These are phyloP conservation scores for Jamesozyma lodderae DNA, from an alignment of 805 yeast genomes.

Conservation along the genomic window DNA sequence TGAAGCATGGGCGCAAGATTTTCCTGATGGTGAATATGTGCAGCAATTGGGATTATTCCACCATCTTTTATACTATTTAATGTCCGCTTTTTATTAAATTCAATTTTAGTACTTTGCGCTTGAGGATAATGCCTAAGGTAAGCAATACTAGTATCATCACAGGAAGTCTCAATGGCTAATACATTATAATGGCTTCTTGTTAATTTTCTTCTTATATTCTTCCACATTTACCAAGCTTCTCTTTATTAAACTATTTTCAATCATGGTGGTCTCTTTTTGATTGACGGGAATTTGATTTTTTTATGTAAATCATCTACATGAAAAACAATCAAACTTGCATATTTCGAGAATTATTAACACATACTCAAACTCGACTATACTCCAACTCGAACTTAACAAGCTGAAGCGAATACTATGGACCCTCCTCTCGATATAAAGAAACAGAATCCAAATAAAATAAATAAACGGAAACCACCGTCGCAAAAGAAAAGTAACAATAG, in stretches of 20 bases:
- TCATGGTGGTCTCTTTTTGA: too few relatives aligned
- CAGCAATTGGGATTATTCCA: conserved; percentile 82
- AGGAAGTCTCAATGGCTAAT: conserved; percentile 83
- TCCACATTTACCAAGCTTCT: neutral
- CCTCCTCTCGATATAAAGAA: neutral
- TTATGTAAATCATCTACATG: too few relatives aligned
- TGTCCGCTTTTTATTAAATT: conserved; percentile 57
- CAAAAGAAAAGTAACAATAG: too few relatives aligned
- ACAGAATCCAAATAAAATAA: neutral
- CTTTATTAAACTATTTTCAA: neutral
- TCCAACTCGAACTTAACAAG: too few relatives aligned
- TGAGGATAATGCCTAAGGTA: conserved; percentile 42
- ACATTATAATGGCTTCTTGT: conserved; percentile 35
- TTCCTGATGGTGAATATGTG: conserved; percentile 68
- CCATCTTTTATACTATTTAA: conserved; percentile 60
- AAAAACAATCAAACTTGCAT: too few relatives aligned
- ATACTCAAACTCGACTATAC: too few relatives aligned
- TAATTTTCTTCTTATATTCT: neutral
- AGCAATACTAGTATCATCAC: conserved; percentile 92
- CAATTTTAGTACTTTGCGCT: conserved; percentile 15
- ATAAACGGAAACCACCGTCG: too few relatives aligned
- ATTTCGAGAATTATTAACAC: too few relatives aligned
- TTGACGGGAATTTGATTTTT: too few relatives aligned
- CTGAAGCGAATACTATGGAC: neutral
- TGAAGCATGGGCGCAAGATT: conserved; percentile 44